Base-by-base conservation (phyloP, 345 rosid species). In the Eucalyptus sp. region DNA sequence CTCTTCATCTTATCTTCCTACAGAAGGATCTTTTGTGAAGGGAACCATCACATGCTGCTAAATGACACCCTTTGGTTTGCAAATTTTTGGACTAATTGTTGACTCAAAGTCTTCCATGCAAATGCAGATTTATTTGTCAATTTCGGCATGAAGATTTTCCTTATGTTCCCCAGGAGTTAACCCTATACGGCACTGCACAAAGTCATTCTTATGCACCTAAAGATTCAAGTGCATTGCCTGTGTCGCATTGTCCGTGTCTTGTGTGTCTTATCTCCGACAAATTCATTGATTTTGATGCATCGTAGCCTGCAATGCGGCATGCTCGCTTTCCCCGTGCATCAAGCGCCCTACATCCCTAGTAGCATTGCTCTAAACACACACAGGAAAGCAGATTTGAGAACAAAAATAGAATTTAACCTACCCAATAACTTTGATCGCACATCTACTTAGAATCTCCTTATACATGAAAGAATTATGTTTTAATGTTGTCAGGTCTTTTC, bases 21-120 rank as follows among this genome's bases (percentile, higher is more conserved):
- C 0, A 60, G 7, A 60, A 3, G 0, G 8, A 25, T 0, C 7
- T 0, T 60, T 25, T 5, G 29, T 56, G 29, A 56, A 56, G 13
- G 29, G 29, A 10, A 56, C 62, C 64, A 58, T 58, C 64, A 10
- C 29, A 24, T 58, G 64, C 1, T 58, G 29, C 62, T 58, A 58
- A 4, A 24, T 24, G 7, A 58, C 56, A 52, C 29, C 3, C 62
- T 24, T 24, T 10, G 62, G 62, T 58, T 24, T 22, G 29, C 3
- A 24, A 58, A 22, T 0, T 24, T 58, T 58, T 58, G 64, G n/a
- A 58, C 2, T 58, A 10, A 58, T 5, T 58, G 64, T 58, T 58
- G 14, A 58, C 64, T 5, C 64, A 58, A 58, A 58, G 64, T 58
- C 64, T 58, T 58, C 1, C 31, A 27, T 60, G 68, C 68, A 60